phyloP scores from a whole-genome alignment of 2,329 filamentous ascomycete genomes.

The Ophiostoma piceae region DNA sequence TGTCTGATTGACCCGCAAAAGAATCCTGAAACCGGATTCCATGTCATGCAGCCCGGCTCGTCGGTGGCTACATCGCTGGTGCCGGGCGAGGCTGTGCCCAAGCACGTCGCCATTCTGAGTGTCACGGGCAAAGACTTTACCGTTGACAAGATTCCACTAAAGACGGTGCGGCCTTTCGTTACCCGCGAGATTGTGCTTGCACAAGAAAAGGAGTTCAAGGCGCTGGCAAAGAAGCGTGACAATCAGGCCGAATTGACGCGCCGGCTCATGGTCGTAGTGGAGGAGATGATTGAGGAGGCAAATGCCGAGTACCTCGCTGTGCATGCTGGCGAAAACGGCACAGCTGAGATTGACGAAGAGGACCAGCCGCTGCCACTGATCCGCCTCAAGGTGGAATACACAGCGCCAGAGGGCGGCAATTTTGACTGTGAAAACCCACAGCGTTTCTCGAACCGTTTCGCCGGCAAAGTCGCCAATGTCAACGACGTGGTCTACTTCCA shows the following conservation, averaged over 20 bases:
- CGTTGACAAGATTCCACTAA: conserved; percentile 74
- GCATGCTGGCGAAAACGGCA: conserved; percentile 57
- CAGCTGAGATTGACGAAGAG: conserved; percentile 52
- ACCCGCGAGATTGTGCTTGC: conserved; percentile 75
- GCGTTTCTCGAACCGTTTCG: conserved; percentile 88
- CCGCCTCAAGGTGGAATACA: conserved; percentile 84
- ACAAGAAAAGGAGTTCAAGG: conserved; percentile 69
- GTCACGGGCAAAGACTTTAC: conserved; percentile 79
- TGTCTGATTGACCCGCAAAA: conserved; percentile 78
- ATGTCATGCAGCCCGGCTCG: conserved; percentile 96
- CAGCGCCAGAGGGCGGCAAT: conserved; percentile 73
- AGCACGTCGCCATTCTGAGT: conserved; percentile 82
- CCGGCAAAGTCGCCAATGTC: conserved; percentile 83
- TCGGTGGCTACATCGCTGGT: conserved; percentile 91
- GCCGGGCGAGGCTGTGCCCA: conserved; percentile 81
- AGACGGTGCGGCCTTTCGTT: conserved; percentile 84
- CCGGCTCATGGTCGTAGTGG: conserved; percentile 69
- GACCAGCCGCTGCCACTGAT: conserved; percentile 75
- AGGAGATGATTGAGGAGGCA: conserved; percentile 82
- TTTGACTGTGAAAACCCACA: conserved; percentile 95
- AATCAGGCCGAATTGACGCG: conserved; percentile 76
- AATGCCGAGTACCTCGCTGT: conserved; percentile 72
- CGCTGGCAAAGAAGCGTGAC: conserved; percentile 72
- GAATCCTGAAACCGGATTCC: conserved; percentile 84
- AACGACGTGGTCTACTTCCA: conserved; percentile 94